A percentile compares a stretch with the other conserved stretches of the same genome.
Conservation (phyloP, 305 asterid species). For the Fraxinus paxiana region DNA sequence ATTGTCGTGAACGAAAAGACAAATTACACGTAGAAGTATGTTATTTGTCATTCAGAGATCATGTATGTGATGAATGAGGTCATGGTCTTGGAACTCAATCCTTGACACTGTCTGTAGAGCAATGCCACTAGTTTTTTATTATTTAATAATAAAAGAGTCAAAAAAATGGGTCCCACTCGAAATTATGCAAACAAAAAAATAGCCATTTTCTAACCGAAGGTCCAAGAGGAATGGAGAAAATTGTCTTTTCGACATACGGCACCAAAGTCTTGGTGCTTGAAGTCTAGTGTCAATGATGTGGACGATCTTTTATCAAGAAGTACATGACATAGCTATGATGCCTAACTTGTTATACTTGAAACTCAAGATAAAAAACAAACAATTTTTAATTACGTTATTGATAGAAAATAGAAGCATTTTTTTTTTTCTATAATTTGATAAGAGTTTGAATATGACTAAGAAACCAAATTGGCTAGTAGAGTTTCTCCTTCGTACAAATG, state of each 20-base stretch:
- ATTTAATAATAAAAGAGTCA: neutral
- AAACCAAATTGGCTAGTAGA: neutral
- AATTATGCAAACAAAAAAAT: neutral
- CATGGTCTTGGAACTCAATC: neutral
- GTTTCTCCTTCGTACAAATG: neutral
- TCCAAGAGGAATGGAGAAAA: neutral
- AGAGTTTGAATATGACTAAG: neutral
- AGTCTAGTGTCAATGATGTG: neutral
- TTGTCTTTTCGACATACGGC: neutral
- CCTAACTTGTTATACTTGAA: neutral
- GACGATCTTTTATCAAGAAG: neutral
- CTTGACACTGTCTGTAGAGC: neutral
- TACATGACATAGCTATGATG: neutral
- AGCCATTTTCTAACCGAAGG: neutral
- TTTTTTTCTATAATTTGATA: neutral
- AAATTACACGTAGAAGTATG: neutral
- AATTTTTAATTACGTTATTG: neutral
- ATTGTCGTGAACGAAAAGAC: neutral
- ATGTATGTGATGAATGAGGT: neutral
- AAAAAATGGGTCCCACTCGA: neutral
- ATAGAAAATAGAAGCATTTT: neutral
- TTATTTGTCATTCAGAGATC: neutral
- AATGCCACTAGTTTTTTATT: neutral
- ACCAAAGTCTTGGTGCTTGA: neutral
- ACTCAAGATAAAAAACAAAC: neutral